Percentiles rank a stretch among this genome's conserved stretches.
Conservation (phyloP, 305 asterid species). For the Withania somnifera region DNA sequence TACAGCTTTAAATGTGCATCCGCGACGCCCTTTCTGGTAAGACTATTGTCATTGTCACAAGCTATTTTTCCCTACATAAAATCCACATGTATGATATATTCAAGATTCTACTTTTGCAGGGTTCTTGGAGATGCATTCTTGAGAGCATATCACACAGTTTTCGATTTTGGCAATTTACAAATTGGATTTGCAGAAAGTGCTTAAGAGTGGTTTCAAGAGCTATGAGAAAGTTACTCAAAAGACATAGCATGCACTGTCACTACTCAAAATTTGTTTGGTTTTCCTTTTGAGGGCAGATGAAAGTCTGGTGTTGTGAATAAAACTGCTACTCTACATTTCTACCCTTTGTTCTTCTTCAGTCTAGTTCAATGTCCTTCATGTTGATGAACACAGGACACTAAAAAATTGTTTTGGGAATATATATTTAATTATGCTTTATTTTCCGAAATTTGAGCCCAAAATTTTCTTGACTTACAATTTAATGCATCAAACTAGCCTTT, state of each 20-base stretch:
- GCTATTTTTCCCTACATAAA: neutral
- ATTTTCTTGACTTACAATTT: too few relatives aligned
- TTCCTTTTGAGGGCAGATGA: neutral
- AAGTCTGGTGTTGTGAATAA: neutral
- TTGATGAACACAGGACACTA: neutral
- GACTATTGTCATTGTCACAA: neutral
- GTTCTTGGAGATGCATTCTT: slow-evolving; percentile 22
- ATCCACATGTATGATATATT: neutral
- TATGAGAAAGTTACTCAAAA: neutral
- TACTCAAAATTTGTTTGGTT: neutral
- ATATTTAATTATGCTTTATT: too few relatives aligned
- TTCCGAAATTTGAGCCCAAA: too few relatives aligned
- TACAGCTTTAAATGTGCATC: slow-evolving; percentile 14
- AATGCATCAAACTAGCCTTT: too few relatives aligned
- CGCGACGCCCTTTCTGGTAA: slow-evolving; percentile 22
- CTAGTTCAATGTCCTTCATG: neutral
- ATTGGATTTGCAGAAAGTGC: slow-evolving; percentile 23
- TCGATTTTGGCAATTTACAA: slow-evolving; percentile 19
- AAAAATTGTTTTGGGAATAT: neutral
- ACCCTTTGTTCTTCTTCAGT: neutral
- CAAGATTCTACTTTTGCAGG: slow-evolving; percentile 7
- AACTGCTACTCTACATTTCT: neutral
- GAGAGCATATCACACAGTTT: slow-evolving; percentile 23
- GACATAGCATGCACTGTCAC: neutral
- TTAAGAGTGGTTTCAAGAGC: neutral